Percentiles rank a stretch among this genome's conserved stretches.
phyloP scores from a whole-genome alignment of 495 filamentous ascomycete species.

The Lasiosphaeria miniovina region DNA sequence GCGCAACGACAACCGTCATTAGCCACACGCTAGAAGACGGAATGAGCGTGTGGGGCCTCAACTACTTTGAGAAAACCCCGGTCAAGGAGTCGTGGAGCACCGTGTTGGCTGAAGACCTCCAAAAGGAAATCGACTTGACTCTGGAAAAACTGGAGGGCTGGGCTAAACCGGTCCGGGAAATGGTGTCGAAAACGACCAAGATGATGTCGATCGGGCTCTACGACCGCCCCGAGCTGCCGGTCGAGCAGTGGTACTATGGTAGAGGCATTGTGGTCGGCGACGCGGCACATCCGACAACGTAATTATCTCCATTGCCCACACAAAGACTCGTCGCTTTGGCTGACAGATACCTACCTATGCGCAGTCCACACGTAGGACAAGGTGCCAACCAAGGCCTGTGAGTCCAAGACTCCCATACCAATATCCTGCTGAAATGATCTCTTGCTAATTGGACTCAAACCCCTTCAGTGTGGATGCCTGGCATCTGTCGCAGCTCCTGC shows the following conservation, averaged over 20 bases:
- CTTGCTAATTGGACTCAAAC: neutral
- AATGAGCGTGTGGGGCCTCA: neutral
- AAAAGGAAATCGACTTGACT: neutral
- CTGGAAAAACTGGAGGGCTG: neutral
- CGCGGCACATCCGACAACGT: neutral
- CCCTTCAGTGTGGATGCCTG: neutral
- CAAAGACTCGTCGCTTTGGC: no score
- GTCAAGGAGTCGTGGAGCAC: neutral
- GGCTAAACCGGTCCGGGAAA: neutral
- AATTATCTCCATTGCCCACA: neutral
- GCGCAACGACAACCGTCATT: neutral
- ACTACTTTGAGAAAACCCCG: neutral
- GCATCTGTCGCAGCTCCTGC: neutral
- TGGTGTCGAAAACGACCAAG: neutral
- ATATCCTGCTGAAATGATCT: neutral
- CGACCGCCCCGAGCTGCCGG: neutral
- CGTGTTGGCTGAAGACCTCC: neutral
- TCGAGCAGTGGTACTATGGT: neutral
- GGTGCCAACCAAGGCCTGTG: conserved; percentile 1
- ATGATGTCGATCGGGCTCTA: conserved; percentile 1
- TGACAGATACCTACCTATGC: neutral
- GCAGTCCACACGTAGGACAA: neutral
- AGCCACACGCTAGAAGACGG: neutral
- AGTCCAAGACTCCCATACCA: neutral
- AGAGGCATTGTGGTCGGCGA: neutral